phyloP scores from a whole-genome alignment of 2,329 filamentous ascomycete species.

The Taxawa tesnikishii region DNA sequence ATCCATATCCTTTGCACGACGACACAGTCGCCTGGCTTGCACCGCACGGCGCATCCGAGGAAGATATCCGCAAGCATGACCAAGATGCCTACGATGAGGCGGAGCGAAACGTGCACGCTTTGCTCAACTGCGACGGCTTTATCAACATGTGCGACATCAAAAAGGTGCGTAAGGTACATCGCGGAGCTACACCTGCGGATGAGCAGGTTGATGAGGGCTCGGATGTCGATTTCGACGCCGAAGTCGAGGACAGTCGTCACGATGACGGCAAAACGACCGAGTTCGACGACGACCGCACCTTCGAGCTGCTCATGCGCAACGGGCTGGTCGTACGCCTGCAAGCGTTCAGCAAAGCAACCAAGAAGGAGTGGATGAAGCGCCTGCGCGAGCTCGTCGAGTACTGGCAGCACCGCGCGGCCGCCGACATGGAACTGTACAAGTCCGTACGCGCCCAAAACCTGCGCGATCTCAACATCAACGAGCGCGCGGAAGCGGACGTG shows the following conservation, averaged over 20 bases:
- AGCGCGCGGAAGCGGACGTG: constrained; percentile 51
- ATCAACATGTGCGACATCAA: constrained; percentile 48
- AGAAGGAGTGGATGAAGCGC: constrained; percentile 50
- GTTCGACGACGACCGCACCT: constrained; percentile 44
- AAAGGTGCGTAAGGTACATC: constrained; percentile 43
- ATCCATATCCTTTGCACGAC: constrained; percentile 44
- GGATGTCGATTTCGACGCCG: constrained; percentile 42
- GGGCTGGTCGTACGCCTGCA: constrained; percentile 47
- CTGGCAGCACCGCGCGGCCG: constrained; percentile 45
- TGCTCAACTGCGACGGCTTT: constrained; percentile 49
- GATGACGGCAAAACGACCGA: constrained; percentile 43
- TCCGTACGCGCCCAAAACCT: constrained; percentile 46
- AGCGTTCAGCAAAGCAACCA: constrained; percentile 42
- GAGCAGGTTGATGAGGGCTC: constrained; percentile 38
- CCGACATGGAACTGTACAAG: constrained; percentile 47
- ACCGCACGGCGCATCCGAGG: constrained; percentile 26
- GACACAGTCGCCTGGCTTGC: constrained; percentile 45
- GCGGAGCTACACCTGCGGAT: constrained; percentile 41
- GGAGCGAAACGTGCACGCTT: constrained; percentile 44
- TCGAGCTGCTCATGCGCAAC: constrained; percentile 51
- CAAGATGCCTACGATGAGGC: constrained; percentile 47
- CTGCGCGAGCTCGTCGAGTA: constrained; percentile 46
- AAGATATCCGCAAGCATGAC: constrained; percentile 39
- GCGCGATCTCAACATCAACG: constrained; percentile 48
- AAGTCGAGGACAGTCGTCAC: constrained; percentile 28